Evolutionary conservation across 768 basidiomycete genomes (phyloP).

Genomic region (Cystoderma amianthinum): DNA sequence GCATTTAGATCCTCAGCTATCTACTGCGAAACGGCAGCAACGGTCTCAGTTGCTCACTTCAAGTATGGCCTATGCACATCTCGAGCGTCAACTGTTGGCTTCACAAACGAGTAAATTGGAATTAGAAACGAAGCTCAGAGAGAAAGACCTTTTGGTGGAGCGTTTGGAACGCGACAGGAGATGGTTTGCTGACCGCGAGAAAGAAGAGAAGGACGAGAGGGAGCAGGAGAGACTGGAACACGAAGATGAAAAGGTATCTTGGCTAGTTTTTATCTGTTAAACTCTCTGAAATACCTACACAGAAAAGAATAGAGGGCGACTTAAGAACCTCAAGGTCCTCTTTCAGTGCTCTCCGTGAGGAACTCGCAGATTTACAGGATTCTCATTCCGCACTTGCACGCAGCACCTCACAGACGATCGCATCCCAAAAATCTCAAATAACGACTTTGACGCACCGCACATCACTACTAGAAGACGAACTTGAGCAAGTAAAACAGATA

Average conservation of each 20-base stretch:
- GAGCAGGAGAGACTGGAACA: slow-evolving; percentile 44
- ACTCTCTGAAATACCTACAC: slow-evolving; percentile 1
- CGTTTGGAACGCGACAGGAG: slow-evolving; percentile 64
- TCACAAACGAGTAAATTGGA: slow-evolving; percentile 57
- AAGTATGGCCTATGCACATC: slow-evolving; percentile 49
- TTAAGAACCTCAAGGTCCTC: slow-evolving; percentile 42
- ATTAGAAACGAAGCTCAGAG: slow-evolving; percentile 60
- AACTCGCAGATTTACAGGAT: slow-evolving; percentile 58
- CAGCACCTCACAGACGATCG: slow-evolving; percentile 38
- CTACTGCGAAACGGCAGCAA: slow-evolving; percentile 61
- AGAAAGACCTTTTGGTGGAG: slow-evolving; percentile 57
- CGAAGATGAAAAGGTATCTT: slow-evolving; percentile 55
- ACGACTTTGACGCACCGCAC: slow-evolving; percentile 39
- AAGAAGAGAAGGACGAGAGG: slow-evolving; percentile 62
- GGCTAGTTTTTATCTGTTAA: neutral
- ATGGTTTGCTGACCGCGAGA: slow-evolving; percentile 62
- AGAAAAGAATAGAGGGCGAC: slow-evolving; percentile 47
- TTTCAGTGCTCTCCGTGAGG: slow-evolving; percentile 44
- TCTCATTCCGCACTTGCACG: slow-evolving; percentile 40
- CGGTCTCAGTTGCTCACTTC: slow-evolving; percentile 58
- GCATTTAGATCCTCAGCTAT: slow-evolving; percentile 60
- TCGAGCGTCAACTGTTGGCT: slow-evolving; percentile 63
- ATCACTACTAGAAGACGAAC: slow-evolving; percentile 39
- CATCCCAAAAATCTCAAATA: slow-evolving; percentile 45
- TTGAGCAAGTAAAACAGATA: slow-evolving; percentile 29